phyloP scores from a whole-genome alignment of 164 flowering plant species.

The Berberis thunbergii region DNA sequence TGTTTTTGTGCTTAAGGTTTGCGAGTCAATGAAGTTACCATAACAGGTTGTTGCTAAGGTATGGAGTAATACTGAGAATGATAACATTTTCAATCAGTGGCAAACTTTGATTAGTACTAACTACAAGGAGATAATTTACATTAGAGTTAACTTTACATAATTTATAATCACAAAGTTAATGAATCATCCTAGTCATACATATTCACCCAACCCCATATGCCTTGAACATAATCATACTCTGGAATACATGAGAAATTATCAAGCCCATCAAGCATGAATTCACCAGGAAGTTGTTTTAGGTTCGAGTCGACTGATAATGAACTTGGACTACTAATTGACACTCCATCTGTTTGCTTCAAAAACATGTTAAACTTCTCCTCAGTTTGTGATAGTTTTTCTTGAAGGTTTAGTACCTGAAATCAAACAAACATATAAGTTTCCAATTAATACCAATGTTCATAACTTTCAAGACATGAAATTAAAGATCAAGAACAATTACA shows the following conservation, averaged over 20 bases:
- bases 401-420: conserved; percentile 45
- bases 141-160: not conserved
- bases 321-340: conserved; percentile 27
- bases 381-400: conserved; percentile 41
- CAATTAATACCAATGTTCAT: not conserved
- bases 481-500: not conserved
- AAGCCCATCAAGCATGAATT: conserved; percentile 30
- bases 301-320: conserved; percentile 42
- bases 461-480: not conserved
- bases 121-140: not conserved
- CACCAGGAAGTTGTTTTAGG: conserved; percentile 30
- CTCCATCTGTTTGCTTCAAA: conserved; percentile 19
- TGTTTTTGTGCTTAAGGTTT: no score
- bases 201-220: conserved; percentile 20
- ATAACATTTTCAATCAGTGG: not conserved
- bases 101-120: not conserved
- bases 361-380: conserved; percentile 41
- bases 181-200: not conserved
- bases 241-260: conserved; percentile 22
- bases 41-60: no score
- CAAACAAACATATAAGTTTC: not conserved
- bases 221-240: conserved; percentile 15
- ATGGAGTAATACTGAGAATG: no score
- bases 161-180: not conserved
- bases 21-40: no score